Conservation (phyloP, 306 rosid species). For the Castanospermum australe region DNA sequence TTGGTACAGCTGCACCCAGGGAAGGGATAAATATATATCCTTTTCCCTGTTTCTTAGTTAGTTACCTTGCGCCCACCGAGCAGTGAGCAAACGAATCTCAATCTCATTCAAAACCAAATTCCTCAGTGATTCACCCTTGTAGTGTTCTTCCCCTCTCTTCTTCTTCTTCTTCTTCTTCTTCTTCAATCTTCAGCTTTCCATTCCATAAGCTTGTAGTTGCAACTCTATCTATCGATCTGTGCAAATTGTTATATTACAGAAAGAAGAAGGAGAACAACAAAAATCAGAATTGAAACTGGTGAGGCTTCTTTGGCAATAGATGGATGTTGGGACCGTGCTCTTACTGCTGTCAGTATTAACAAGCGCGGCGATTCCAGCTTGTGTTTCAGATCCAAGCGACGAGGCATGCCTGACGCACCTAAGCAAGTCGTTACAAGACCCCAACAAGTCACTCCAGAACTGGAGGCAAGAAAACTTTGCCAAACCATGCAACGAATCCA, state of each 20-base stretch:
- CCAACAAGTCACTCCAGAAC: conserved; percentile 51
- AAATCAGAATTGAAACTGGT: background rate
- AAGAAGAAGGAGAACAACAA: background rate
- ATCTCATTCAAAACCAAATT: too few species aligned
- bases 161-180: too few species aligned
- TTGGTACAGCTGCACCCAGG: background rate
- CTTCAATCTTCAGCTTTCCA: too few species aligned
- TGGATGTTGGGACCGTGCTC: conserved; percentile 45
- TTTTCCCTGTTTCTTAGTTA: background rate
- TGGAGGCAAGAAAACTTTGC: conserved; percentile 73
- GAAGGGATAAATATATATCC: background rate
- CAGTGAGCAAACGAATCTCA: background rate
- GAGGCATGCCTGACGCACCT: conserved; percentile 69
- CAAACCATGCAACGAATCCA: conserved; percentile 81
- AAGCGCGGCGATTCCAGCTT: conserved; percentile 22
- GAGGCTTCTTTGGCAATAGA: background rate
- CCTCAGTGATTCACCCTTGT: too few species aligned
- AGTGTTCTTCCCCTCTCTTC: too few species aligned
- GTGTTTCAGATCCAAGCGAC: conserved; percentile 84
- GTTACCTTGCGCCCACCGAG: background rate
- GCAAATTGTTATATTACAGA: background rate
- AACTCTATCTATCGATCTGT: too few species aligned
- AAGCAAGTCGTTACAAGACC: conserved; percentile 66
- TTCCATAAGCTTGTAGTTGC: background rate
- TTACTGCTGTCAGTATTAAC: conserved; percentile 18